Percentiles rank a stretch among this genome's conserved stretches.
Evolutionary conservation across 2,329 filamentous ascomycete genomes (phyloP).

Genomic region (Penicillium psychrosexuale): DNA sequence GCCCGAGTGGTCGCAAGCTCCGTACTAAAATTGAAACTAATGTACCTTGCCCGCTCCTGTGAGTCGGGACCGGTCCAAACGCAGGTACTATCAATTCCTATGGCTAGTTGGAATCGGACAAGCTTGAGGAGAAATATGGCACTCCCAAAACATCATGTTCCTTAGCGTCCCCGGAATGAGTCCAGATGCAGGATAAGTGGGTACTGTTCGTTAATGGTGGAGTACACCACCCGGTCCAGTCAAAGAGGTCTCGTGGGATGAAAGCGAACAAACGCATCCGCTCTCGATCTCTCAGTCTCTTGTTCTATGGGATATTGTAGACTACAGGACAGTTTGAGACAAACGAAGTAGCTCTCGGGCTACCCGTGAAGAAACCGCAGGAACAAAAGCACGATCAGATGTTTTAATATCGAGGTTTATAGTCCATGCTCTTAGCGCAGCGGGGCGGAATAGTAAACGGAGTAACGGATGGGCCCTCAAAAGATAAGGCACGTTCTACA

Average conservation of each 20-base stretch:
- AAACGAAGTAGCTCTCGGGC: background rate
- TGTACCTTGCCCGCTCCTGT: background rate
- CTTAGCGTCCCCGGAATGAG: constrained; percentile 1
- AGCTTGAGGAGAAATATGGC: background rate
- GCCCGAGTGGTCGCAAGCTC: constrained; percentile 4
- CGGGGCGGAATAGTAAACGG: constrained; percentile 2
- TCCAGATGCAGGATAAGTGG: constrained; percentile 9
- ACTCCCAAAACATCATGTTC: constrained; percentile 4
- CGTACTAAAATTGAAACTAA: constrained; percentile 7
- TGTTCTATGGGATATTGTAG: background rate
- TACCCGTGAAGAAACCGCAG: background rate
- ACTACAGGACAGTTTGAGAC: background rate
- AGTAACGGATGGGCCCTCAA: constrained; percentile 3
- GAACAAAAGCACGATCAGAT: background rate
- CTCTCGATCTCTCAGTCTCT: background rate
- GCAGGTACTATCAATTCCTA: constrained; percentile 8
- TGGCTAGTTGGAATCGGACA: background rate
- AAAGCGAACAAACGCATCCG: background rate
- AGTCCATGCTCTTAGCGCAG: constrained; percentile 2
- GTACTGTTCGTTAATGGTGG: constrained; percentile 12
- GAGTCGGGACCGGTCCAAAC: constrained; percentile 6
- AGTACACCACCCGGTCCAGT: constrained; percentile 1
- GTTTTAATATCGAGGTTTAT: constrained; percentile 2
- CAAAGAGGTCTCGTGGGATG: background rate
- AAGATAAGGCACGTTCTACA: constrained; percentile 17